Base-by-base conservation (phyloP, 2,329 filamentous ascomycete genomes). In the Xylariales sp. region DNA sequence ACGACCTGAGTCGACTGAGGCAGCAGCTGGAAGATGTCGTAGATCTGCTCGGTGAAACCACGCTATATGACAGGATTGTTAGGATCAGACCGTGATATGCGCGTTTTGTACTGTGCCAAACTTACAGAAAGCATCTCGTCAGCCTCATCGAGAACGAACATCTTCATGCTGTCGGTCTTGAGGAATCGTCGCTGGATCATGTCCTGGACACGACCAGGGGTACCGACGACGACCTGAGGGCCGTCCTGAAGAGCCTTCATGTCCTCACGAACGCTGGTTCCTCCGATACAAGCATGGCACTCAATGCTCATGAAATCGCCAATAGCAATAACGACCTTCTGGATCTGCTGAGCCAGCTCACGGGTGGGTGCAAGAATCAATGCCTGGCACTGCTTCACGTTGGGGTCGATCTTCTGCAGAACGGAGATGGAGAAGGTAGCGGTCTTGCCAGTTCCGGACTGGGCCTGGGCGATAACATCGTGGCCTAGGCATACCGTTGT, bases 11-110 rank as follows among this genome's bases (percentile, higher is more conserved):
- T 98, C 48, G 88, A 90, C 73, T 95, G 93, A 41, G 93, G 93
- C 39, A 98, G 85, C 45, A 96, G 87, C 74, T 95, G 91, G 84
- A 96, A 98, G 73, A 98, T 95, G 70, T 98, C 93, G 80, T 98
- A 98, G 75, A 98, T 98, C 77, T 98, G 93, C 78, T 98, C 93
- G 59, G 90, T 95, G 83, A 98, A 98, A 78, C 93, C 93, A 62
- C 91, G 91, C 79, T 88, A 50, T 18, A 57, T 38, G 15, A n/a
- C 11, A 15, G 11, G 20, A 23, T 25, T 17, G 27, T 15, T 24
- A 10, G 13, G 10, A 12, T n/a, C 13, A n/a, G n/a, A 12, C 12
- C 10, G 15, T 15, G 14, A 10, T 6, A 19, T 11, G 33, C n/a
- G n/a, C n/a, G n/a, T n/a, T 24, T 16, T 15, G n/a, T 21, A 15